Evolutionary conservation across 148 eudicot genomes (phyloP).

Genomic region (Nyssa sinensis): DNA sequence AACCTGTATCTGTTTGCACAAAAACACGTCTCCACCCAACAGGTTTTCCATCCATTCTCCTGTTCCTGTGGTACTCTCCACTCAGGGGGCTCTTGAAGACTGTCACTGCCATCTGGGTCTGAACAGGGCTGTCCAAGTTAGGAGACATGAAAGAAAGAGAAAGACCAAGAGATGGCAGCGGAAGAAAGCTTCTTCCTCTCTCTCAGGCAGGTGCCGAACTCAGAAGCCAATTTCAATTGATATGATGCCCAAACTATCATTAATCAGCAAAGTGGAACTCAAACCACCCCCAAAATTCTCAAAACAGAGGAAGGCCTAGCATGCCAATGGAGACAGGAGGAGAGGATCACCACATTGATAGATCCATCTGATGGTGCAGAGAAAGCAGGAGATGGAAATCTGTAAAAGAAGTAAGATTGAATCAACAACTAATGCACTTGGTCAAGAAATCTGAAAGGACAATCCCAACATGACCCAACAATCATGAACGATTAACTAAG

Average conservation of each 20-base stretch:
- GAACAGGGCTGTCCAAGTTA: slow-evolving; percentile 70
- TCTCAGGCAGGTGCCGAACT: slow-evolving; percentile 38
- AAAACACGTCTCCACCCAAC: slow-evolving; percentile 64
- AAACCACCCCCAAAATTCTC: slow-evolving; percentile 11
- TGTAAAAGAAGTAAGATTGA: background rate
- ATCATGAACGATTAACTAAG: no score
- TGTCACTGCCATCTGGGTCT: slow-evolving; percentile 64
- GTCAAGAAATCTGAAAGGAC: background rate
- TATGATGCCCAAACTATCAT: slow-evolving; percentile 30
- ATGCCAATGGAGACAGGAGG: background rate
- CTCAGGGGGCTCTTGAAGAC: slow-evolving; percentile 47
- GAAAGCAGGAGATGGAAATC: slow-evolving; percentile 5
- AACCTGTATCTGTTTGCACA: slow-evolving; percentile 77
- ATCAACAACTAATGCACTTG: slow-evolving; percentile 2
- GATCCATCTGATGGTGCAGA: slow-evolving; percentile 32
- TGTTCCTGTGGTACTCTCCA: slow-evolving; percentile 45
- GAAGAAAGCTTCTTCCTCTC: slow-evolving; percentile 41
- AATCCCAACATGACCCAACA: background rate
- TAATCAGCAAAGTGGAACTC: slow-evolving; percentile 22
- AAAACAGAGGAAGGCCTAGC: background rate
- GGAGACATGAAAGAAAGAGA: slow-evolving; percentile 46
- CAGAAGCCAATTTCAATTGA: slow-evolving; percentile 26
- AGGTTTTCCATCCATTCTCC: slow-evolving; percentile 37
- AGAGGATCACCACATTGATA: slow-evolving; percentile 33
- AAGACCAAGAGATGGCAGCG: slow-evolving; percentile 21